Evolutionary conservation across 1,139 yeast genomes (phyloP), one percentile per base, ranked within the genome.

Genomic region (Pichia sp.): DNA sequence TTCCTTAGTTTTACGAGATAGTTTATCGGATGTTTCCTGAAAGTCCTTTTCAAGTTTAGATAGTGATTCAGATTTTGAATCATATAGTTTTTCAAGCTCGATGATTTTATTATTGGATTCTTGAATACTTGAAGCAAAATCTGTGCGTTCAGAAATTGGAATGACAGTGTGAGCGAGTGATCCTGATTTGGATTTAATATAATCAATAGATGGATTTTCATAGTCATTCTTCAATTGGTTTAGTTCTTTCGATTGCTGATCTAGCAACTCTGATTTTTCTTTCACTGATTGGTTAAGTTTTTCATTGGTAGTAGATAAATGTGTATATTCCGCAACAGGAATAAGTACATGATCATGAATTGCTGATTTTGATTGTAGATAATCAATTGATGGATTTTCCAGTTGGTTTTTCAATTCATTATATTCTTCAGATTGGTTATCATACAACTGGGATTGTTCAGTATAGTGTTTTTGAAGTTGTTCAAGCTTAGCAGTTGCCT

Each of bases 101-200:
- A 11, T 15, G 7, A 30, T 25, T 15, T 26, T 37, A 5, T 9
- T 10, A 14, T 18, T 15, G 15, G 27, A 19, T 9, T 36, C 19
- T 16, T 20, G 11, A 8, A 28, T 33, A 28, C 5, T 33, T 47
- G 7, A 50, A 40, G 5, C 55, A 45, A 33, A 46, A 24, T 36
- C 25, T 13, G 40, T 22, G 29, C 38, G 38, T 7, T 37, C 33
- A 9, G 15, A 21, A 10, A 14, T n/a, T 10, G 67, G 49, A 20
- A 75, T 33, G 11, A 54, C 50, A 10, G 56, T 53, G 18, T 54
- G 41, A 14, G 59, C 60, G 5, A 51, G 44, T 3, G 37, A 31
- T 1, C 37, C 34, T 3, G 69, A 64, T 38, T 58, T 61, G 5
- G 22, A 30, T 19, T 46, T 44, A 29, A 52, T 38, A 7, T 44